Base-by-base conservation (phyloP, 257 asterid genomes). In the Nicotiana obtusifolia region DNA sequence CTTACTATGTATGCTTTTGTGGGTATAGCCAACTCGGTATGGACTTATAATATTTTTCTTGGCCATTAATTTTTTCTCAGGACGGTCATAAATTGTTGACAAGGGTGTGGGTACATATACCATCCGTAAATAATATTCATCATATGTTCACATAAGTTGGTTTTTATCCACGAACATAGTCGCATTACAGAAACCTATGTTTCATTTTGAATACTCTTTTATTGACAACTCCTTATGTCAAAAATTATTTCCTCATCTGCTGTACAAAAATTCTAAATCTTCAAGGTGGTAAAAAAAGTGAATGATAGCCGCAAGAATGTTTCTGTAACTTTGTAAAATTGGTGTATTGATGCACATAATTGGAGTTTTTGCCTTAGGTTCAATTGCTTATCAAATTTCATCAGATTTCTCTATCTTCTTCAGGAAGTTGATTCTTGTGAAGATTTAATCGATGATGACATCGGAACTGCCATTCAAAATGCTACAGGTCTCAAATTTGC, bases 321-420 rank as follows among this genome's bases (percentile, higher is more conserved):
- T 81, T 52, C 6, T 37, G 68, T 78, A 56, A 54, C 41, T 68
- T 64, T 54, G 64, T 54, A 19, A 10, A 37, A 71, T 44, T 71
- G 13, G 78, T 44, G 47, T 14, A 35, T 73, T 13, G 22, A 47
- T 73, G 78, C 9, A 11, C 24, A 73, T 22, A 73, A 73, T 47
- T 47, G 20, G 35, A 47, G 24, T 73, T 35, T 47, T 20, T 22
- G 13, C 14, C 78, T 41, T 47, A 73, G 33, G 41, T 73, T 73
- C 3, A 71, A 37, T 13, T 47, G 41, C 37, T 73, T 73, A 24
- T 24, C 20, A 47, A 71, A 22, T 71, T 71, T 71, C 65, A 84
- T 80, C 44, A 79, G 61, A 66, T 79, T 67, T 85, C 37, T 73
- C 64, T 62, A 28, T 86, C 75, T n/a, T n/a, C n/a, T n/a, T n/a